Evolutionary conservation across 1,284 basidiomycete species (phyloP).

Genomic region (Ceratorhiza oryzae-sativae): DNA sequence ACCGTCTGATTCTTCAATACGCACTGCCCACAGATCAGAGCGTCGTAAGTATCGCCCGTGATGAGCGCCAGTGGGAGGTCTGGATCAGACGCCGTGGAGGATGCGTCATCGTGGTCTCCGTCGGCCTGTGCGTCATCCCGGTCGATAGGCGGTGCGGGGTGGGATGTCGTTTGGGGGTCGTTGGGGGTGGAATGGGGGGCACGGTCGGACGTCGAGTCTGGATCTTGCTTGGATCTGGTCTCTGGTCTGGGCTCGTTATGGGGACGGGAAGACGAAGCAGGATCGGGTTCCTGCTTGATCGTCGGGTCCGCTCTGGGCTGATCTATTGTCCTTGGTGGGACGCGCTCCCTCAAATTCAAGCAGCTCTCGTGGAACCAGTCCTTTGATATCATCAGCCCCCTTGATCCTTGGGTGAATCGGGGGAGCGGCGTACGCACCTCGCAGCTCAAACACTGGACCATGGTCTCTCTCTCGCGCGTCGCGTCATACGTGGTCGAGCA

Average conservation of each 20-base stretch:
- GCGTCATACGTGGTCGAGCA: slow-evolving; percentile 74
- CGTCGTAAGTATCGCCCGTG: slow-evolving; percentile 69
- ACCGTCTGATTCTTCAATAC: slow-evolving; percentile 63
- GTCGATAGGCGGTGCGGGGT: no score
- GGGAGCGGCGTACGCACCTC: slow-evolving; percentile 61
- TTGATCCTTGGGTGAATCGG: slow-evolving; percentile 34
- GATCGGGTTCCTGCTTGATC: background rate
- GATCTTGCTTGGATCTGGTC: no score
- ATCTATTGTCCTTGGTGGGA: background rate
- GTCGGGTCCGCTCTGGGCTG: background rate
- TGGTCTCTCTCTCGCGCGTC: slow-evolving; percentile 73
- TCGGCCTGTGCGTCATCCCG: slow-evolving; percentile 49
- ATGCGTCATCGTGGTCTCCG: slow-evolving; percentile 56
- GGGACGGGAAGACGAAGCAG: background rate
- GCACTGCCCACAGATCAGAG: slow-evolving; percentile 71
- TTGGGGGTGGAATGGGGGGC: no score
- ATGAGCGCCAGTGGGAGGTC: slow-evolving; percentile 71
- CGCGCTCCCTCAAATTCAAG: slow-evolving; percentile 70
- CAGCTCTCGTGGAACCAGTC: slow-evolving; percentile 90
- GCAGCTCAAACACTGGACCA: slow-evolving; percentile 83
- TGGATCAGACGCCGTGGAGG: slow-evolving; percentile 66
- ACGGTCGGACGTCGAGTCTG: no score
- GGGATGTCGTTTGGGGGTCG: background rate
- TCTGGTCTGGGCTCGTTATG: background rate
- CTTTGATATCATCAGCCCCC: slow-evolving; percentile 51